Evolutionary conservation across 106 monocot genomes (phyloP).

Genomic region (Platanthera guangdongensis): DNA sequence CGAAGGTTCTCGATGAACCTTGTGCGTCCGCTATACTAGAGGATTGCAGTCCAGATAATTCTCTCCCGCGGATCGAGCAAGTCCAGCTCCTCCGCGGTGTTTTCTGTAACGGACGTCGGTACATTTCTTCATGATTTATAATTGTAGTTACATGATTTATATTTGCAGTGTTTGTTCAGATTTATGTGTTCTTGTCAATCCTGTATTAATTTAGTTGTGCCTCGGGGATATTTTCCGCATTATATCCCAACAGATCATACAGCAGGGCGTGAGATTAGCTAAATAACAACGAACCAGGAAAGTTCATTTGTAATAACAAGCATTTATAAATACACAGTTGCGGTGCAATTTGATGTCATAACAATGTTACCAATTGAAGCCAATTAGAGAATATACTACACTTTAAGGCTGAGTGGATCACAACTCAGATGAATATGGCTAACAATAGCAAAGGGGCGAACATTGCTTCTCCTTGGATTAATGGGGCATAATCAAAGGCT

Average conservation of each 20-base stretch:
- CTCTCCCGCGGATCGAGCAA: too few relatives aligned
- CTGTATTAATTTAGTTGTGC: too few relatives aligned
- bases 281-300: background rate
- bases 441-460: background rate
- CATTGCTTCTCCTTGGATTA: background rate
- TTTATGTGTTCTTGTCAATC: too few relatives aligned
- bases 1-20: too few relatives aligned
- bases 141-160: too few relatives aligned
- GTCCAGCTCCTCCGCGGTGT: too few relatives aligned
- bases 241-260: background rate
- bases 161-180: too few relatives aligned
- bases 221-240: too few relatives aligned
- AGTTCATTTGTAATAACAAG: background rate
- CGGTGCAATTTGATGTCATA: background rate
- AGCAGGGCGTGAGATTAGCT: background rate
- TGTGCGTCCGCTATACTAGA: too few relatives aligned
- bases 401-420: background rate
- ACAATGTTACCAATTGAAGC: background rate
- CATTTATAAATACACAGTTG: background rate
- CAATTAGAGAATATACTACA: background rate
- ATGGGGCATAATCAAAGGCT: background rate
- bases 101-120: too few relatives aligned
- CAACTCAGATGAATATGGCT: background rate
- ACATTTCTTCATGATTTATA: too few relatives aligned
- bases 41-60: too few relatives aligned